A percentile compares a stretch with the other conserved stretches of the same genome.
Evolutionary conservation across 192 early-diverging fungal species (phyloP).

Genomic region (Rhizoclosmatium globosum): DNA sequence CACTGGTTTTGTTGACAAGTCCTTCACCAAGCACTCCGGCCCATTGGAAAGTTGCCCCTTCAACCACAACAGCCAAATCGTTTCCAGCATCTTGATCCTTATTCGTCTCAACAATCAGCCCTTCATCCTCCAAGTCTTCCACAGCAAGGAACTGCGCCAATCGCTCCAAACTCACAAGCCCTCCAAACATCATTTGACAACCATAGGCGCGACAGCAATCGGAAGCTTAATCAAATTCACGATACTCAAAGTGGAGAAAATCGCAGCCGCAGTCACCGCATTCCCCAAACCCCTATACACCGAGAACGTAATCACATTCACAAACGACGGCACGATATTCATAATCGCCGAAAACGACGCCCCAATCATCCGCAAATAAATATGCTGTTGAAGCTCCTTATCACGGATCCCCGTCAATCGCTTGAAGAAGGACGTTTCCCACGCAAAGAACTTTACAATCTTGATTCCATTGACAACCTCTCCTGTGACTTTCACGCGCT

Average conservation of each 20-base stretch:
- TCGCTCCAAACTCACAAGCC: constrained; percentile 22
- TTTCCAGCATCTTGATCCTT: not conserved
- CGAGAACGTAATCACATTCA: constrained; percentile 27
- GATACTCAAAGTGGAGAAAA: constrained; percentile 66
- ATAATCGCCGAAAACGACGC: constrained; percentile 26
- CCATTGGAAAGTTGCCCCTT: constrained; percentile 39
- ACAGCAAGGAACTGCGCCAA: constrained; percentile 30
- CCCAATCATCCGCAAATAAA: constrained; percentile 2
- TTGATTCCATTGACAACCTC: constrained; percentile 77
- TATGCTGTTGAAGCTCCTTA: constrained; percentile 22
- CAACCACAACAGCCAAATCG: not conserved
- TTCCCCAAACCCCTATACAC: constrained; percentile 35
- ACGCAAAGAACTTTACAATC: constrained; percentile 90
- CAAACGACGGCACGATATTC: constrained; percentile 32
- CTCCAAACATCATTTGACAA: constrained; percentile 3
- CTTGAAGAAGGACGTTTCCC: constrained; percentile 77
- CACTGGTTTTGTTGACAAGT: not conserved
- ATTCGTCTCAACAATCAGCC: not conserved
- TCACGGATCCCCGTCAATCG: constrained; percentile 38
- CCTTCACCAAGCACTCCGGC: constrained; percentile 67
- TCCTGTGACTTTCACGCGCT: constrained; percentile 67
- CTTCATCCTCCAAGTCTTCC: constrained; percentile 5
- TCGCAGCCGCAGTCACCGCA: constrained; percentile 52
- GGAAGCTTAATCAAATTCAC: constrained; percentile 60
- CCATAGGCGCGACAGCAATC: not conserved